Evolutionary conservation across 1,139 yeast genomes (phyloP).

Genomic region (Saccharomycopsis crataegensis): DNA sequence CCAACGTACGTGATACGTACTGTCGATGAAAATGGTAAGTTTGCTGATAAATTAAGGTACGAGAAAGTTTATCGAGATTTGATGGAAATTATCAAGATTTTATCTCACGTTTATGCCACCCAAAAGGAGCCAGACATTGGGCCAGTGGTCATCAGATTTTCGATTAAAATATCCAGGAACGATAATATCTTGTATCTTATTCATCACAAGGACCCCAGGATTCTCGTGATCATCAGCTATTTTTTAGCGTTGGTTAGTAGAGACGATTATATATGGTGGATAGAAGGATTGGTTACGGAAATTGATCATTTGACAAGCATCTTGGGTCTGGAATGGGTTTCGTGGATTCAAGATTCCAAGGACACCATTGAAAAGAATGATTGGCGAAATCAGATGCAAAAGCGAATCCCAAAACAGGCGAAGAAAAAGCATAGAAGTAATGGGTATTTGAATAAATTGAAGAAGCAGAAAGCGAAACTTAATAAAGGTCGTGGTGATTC

Average conservation of each 20-base stretch:
- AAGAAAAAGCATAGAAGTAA: too few species aligned
- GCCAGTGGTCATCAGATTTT: background rate
- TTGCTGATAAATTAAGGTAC: background rate
- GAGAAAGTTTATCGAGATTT: constrained; percentile 1
- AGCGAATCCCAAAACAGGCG: too few species aligned
- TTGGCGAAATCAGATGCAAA: too few species aligned
- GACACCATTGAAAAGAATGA: constrained; percentile 3
- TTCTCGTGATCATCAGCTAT: constrained; percentile 5
- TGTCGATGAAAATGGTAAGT: background rate
- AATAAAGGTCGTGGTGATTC: too few species aligned
- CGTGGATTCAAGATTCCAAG: constrained; percentile 1
- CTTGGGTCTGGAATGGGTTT: constrained; percentile 6
- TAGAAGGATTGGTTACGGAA: constrained; percentile 2
- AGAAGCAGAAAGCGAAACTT: too few species aligned
- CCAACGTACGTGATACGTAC: constrained; percentile 1
- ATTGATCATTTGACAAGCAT: constrained; percentile 1
- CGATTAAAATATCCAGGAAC: background rate
- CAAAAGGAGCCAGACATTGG: background rate
- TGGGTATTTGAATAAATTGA: too few species aligned
- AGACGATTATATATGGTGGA: constrained; percentile 2
- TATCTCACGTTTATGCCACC: background rate
- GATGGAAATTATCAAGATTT: background rate
- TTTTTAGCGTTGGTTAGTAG: constrained; percentile 3
- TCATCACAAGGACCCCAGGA: constrained; percentile 11
- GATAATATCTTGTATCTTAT: constrained; percentile 4